Conservation (phyloP, 306 rosid species). For the Quercus engelmannii region DNA sequence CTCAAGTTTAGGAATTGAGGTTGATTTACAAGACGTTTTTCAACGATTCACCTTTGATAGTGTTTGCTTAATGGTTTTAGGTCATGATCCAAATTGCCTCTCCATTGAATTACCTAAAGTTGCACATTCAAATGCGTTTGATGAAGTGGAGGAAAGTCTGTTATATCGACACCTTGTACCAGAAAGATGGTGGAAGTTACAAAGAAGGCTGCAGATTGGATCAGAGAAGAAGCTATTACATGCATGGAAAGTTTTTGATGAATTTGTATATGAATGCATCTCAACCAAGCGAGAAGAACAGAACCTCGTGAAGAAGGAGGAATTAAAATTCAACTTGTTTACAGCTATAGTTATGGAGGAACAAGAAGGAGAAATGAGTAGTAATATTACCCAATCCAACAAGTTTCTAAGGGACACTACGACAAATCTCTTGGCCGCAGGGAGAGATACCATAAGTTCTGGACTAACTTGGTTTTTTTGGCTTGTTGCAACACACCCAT, state of each 20-base stretch:
- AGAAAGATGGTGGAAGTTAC: conserved; percentile 20
- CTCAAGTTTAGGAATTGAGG: neutral
- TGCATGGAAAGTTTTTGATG: conserved; percentile 14
- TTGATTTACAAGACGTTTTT: conserved; percentile 34
- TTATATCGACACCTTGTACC: conserved; percentile 21
- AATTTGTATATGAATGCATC: conserved; percentile 10
- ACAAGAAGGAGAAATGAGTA: neutral
- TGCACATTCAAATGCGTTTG: conserved; percentile 19
- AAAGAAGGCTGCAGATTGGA: conserved; percentile 26
- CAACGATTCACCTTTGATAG: conserved; percentile 27
- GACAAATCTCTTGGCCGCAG: conserved; percentile 35
- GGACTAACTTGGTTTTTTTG: conserved; percentile 52
- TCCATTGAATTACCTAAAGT: conserved; percentile 1
- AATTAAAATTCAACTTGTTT: conserved; percentile 24
- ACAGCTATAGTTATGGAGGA: conserved; percentile 17
- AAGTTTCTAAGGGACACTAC: conserved; percentile 45
- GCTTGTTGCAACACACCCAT: conserved; percentile 42
- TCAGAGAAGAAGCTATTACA: neutral
- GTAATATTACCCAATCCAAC: conserved; percentile 1
- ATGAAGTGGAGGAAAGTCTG: conserved; percentile 4
- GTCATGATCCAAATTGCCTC: conserved; percentile 14
- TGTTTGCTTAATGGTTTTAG: conserved; percentile 19
- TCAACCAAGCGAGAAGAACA: conserved; percentile 2
- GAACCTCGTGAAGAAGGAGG: neutral
- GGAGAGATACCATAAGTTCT: conserved; percentile 42